phyloP scores from a whole-genome alignment of 2,329 filamentous ascomycete genomes.

The Ascochyta clinopodiicola region DNA sequence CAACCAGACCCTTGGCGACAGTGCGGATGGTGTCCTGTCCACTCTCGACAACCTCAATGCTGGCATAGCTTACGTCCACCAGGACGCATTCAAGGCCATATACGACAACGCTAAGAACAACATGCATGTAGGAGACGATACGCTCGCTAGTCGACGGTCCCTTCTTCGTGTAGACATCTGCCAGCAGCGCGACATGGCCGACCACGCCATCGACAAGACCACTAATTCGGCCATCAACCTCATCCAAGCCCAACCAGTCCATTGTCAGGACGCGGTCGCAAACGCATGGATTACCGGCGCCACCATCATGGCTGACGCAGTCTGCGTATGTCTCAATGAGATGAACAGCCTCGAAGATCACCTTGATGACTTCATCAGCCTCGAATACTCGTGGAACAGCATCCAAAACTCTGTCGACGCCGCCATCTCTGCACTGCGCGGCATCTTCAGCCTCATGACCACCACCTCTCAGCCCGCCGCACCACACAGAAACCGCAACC shows the following conservation, averaged over 20 bases:
- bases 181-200: conserved; percentile 55
- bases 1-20: conserved; percentile 49
- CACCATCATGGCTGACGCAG: conserved; percentile 54
- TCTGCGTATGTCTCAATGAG: conserved; percentile 51
- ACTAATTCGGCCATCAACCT: conserved; percentile 53
- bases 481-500: conserved; percentile 19
- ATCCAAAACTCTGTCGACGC: conserved; percentile 52
- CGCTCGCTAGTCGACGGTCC: conserved; percentile 36
- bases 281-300: conserved; percentile 55
- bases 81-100: conserved; percentile 56
- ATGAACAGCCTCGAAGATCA: conserved; percentile 50
- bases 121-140: conserved; percentile 42
- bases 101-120: conserved; percentile 52
- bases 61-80: conserved; percentile 54
- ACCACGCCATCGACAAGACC: conserved; percentile 56
- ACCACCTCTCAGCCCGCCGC: conserved; percentile 10
- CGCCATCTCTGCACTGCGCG: conserved; percentile 52
- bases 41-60: conserved; percentile 56
- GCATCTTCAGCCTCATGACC: conserved; percentile 56
- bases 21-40: conserved; percentile 52
- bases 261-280: conserved; percentile 51
- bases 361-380: conserved; percentile 54
- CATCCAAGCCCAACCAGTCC: conserved; percentile 51
- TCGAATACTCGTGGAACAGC: conserved; percentile 53
- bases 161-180: conserved; percentile 53